Evolutionary conservation across 352 stramenopile genomes (phyloP).

Genomic region (Globisporangium recalcitrans): DNA sequence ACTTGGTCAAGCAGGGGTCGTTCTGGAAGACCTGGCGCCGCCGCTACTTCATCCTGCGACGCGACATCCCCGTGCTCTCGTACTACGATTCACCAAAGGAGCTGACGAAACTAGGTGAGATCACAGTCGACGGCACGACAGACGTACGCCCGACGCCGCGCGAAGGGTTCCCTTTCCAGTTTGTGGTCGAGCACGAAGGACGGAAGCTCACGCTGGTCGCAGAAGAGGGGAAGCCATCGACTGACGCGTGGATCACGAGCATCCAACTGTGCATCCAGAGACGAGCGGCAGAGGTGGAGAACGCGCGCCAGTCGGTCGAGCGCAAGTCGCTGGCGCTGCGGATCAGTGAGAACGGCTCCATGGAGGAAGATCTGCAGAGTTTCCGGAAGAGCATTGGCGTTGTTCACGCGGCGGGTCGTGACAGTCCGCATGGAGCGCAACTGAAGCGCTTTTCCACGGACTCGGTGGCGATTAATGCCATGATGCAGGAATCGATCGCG

Average conservation of each 20-base stretch:
- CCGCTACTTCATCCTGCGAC: conserved; percentile 79
- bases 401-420: conserved; percentile 7
- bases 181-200: conserved; percentile 59
- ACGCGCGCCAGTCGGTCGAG: conserved; percentile 32
- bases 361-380: conserved; percentile 33
- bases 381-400: conserved; percentile 30
- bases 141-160: conserved; percentile 41
- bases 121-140: conserved; percentile 63
- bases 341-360: conserved; percentile 32
- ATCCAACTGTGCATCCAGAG: conserved; percentile 49
- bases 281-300: conserved; percentile 22
- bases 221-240: conserved; percentile 42
- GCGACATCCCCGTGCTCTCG: conserved; percentile 63
- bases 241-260: conserved; percentile 60
- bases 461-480: conserved; percentile 50
- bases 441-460: conserved; percentile 73
- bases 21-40: conserved; percentile 86
- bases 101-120: conserved; percentile 78
- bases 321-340: conserved; percentile 34
- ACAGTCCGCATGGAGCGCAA: conserved; percentile 17
- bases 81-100: conserved; percentile 80
- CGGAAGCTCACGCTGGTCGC: conserved; percentile 73
- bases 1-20: conserved; percentile 81
- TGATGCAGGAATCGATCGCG: conserved; percentile 43
- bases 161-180: conserved; percentile 54